Evolutionary conservation across 1,139 yeast species (phyloP).

Genomic region (Nakaseomyces uthaithaninus): DNA sequence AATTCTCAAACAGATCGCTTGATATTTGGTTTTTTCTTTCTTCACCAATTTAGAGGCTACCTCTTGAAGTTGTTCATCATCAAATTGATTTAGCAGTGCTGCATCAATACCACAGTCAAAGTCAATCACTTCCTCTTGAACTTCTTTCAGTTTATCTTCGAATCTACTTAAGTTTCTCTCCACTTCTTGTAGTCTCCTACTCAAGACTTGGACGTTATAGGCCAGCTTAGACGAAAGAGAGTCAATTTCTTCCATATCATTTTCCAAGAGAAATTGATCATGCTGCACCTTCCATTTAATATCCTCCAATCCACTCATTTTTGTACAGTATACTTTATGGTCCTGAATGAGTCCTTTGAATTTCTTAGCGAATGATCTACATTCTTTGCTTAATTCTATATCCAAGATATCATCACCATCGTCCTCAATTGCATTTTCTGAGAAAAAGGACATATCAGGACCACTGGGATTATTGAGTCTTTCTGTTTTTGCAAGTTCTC

Average conservation of each 20-base stretch:
- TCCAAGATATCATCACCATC: conserved; percentile 16
- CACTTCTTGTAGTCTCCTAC: conserved; percentile 8
- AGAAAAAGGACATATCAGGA: not conserved
- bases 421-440: conserved; percentile 5
- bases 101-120: conserved; percentile 4
- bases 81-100: conserved; percentile 1
- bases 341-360: conserved; percentile 5
- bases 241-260: conserved; percentile 17
- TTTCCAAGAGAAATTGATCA: conserved; percentile 34
- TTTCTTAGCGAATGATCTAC: conserved; percentile 2
- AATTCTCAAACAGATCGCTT: conserved; percentile 6
- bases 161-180: conserved; percentile 7
- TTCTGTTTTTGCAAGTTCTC: conserved; percentile 21
- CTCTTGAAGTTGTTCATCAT: conserved; percentile 4
- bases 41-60: conserved; percentile 3
- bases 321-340: conserved; percentile 2
- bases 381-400: conserved; percentile 23
- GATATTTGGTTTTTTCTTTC: conserved; percentile 6
- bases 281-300: conserved; percentile 17
- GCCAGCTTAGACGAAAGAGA: conserved; percentile 6
- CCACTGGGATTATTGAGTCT: conserved; percentile 5
- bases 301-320: conserved; percentile 11
- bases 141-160: conserved; percentile 4
- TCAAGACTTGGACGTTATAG: conserved; percentile 3
- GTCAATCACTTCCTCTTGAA: conserved; percentile 3